phyloP scores from a whole-genome alignment of 345 rosid species.

The Arabidopsis arenosa region DNA sequence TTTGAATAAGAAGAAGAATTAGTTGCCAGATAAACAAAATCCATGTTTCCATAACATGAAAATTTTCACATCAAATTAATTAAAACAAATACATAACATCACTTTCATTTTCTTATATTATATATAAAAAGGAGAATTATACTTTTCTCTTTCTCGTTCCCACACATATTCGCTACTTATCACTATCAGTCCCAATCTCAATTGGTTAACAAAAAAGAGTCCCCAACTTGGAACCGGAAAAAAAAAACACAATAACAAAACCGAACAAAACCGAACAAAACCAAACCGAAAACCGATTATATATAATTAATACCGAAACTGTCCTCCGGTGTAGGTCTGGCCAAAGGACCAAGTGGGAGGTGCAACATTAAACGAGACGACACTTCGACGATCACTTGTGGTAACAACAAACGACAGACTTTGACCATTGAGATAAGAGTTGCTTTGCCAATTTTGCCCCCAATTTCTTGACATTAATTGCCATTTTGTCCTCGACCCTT shows the following conservation, averaged over 20 bases:
- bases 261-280: constrained; percentile 1
- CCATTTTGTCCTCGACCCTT: constrained; percentile 69
- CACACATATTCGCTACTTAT: constrained; percentile 23
- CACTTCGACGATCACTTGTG: constrained; percentile 64
- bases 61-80: background rate
- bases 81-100: constrained; percentile 20
- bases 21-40: background rate
- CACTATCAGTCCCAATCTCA: constrained; percentile 33
- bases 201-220: constrained; percentile 38
- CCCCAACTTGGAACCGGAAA: constrained; percentile 40
- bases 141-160: background rate
- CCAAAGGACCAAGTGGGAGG: constrained; percentile 77
- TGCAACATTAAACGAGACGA: constrained; percentile 69
- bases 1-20: too few relatives aligned
- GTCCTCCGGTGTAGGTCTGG: constrained; percentile 72
- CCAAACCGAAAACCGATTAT: background rate
- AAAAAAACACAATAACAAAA: constrained; percentile 25
- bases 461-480: constrained; percentile 80
- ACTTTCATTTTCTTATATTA: constrained; percentile 2
- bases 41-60: too few relatives aligned
- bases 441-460: constrained; percentile 93
- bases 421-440: constrained; percentile 75
- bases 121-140: constrained; percentile 4
- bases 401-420: constrained; percentile 71
- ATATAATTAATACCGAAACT: constrained; percentile 52